phyloP scores from a whole-genome alignment of 2,329 filamentous ascomycete genomes.

The Fusarium globosum region DNA sequence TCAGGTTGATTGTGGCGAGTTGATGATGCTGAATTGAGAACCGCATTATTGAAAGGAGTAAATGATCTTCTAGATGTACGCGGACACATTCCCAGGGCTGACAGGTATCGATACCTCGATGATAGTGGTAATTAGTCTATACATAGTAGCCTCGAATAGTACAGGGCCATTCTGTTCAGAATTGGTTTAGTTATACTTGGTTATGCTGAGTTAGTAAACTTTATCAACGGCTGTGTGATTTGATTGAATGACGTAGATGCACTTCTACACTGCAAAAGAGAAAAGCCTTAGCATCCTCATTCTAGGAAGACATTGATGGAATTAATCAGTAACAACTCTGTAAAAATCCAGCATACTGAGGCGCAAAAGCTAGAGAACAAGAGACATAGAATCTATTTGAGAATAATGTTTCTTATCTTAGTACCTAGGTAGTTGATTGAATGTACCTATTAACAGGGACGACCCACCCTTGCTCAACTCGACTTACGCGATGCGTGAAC shows the following conservation, averaged over 20 bases:
- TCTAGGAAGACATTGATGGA: background rate
- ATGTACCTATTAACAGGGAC: background rate
- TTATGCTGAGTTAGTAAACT: background rate
- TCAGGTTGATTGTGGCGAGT: background rate
- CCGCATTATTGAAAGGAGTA: background rate
- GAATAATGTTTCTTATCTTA: background rate
- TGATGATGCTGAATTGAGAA: background rate
- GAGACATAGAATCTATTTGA: too few species aligned
- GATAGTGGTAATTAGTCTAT: background rate
- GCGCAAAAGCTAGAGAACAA: background rate
- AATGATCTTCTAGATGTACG: background rate
- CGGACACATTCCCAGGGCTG: background rate
- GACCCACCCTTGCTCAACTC: slow-evolving; percentile 30
- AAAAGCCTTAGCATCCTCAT: background rate
- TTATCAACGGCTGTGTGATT: background rate
- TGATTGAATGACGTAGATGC: slow-evolving; percentile 8
- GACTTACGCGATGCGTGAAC: slow-evolving; percentile 27
- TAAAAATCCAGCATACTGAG: background rate
- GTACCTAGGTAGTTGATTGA: background rate
- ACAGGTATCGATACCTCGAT: background rate
- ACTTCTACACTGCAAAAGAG: background rate
- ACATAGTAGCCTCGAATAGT: background rate
- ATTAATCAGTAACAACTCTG: too few species aligned
- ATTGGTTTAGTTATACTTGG: background rate
- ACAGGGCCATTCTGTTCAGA: background rate